phyloP scores from a whole-genome alignment of 2,329 filamentous ascomycete species.

The Coniella vitis region DNA sequence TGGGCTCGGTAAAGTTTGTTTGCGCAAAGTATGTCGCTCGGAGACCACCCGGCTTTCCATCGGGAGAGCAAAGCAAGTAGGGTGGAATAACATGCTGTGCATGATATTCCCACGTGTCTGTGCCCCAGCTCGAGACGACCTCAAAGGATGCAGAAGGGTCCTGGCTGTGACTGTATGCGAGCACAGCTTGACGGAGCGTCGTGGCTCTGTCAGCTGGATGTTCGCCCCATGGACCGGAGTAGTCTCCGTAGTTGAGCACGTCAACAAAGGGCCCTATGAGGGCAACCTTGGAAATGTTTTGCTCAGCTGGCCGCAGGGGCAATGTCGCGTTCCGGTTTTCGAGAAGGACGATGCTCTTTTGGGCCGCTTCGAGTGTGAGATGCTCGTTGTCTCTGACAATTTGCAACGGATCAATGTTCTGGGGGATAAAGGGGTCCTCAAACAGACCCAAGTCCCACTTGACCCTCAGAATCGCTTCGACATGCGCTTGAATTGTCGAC shows the following conservation, averaged over 20 bases:
- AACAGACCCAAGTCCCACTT: conserved; percentile 40
- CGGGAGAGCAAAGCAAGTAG: conserved; percentile 30
- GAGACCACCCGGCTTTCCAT: conserved; percentile 31
- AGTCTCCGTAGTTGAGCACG: conserved; percentile 36
- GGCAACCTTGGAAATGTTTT: conserved; percentile 29
- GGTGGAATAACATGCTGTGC: conserved; percentile 35
- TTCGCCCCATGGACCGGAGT: conserved; percentile 35
- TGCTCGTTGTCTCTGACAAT: conserved; percentile 29
- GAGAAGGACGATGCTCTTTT: conserved; percentile 35
- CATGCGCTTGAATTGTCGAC: conserved; percentile 29
- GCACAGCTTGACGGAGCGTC: conserved; percentile 32
- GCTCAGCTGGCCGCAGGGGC: conserved; percentile 25
- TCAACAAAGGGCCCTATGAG: conserved; percentile 35
- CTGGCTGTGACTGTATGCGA: conserved; percentile 23
- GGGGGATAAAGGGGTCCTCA: conserved; percentile 29
- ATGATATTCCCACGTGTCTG: conserved; percentile 38
- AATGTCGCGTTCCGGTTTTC: conserved; percentile 34
- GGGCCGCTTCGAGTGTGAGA: conserved; percentile 34
- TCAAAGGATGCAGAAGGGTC: conserved; percentile 20
- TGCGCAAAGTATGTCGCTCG: conserved; percentile 34
- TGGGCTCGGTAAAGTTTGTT: conserved; percentile 29
- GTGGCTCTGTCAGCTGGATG: conserved; percentile 31
- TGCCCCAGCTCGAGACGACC: conserved; percentile 35
- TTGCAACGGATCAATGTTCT: conserved; percentile 26
- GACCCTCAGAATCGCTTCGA: conserved; percentile 30